These are phyloP conservation scores for Dendrobium officinale DNA, from an alignment of 106 monocot species.

Conservation along the genomic window DNA sequence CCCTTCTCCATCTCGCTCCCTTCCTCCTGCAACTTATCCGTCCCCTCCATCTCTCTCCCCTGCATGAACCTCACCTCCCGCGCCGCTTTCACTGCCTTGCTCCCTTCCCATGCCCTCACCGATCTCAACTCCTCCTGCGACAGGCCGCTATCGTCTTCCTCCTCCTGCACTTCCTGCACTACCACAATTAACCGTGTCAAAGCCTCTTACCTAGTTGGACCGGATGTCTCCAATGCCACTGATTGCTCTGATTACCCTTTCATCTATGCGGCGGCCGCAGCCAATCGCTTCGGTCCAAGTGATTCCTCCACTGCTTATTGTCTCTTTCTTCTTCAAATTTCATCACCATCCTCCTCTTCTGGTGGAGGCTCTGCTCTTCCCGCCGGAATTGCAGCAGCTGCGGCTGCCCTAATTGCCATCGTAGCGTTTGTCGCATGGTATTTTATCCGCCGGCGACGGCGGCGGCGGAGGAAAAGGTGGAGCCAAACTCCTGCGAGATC, in stretches of 20 bases:
- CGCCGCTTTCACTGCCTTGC: slow-evolving; percentile 35
- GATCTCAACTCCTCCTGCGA: slow-evolving; percentile 41
- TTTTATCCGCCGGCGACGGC: neutral
- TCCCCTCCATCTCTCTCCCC: slow-evolving; percentile 37
- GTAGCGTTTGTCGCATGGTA: slow-evolving; percentile 11
- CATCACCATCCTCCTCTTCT: neutral
- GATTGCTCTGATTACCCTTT: slow-evolving; percentile 43
- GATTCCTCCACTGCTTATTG: slow-evolving; percentile 50
- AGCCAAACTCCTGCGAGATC: slow-evolving; percentile 5
- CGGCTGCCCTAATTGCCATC: slow-evolving; percentile 12
- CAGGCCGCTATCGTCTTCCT: slow-evolving; percentile 17
- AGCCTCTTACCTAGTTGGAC: slow-evolving; percentile 46
- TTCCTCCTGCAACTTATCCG: slow-evolving; percentile 44
- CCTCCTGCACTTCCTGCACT: slow-evolving; percentile 72
- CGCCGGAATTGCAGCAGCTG: neutral
- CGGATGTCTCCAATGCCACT: slow-evolving; percentile 47
- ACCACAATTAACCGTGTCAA: slow-evolving; percentile 36
- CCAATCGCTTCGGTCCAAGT: slow-evolving; percentile 47
- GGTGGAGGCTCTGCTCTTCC: neutral
- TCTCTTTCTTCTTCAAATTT: slow-evolving; percentile 38
- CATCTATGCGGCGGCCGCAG: slow-evolving; percentile 60
- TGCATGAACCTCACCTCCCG: slow-evolving; percentile 77
- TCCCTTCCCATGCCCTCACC: slow-evolving; percentile 20
- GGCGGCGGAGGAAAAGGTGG: neutral
- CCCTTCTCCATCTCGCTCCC: slow-evolving; percentile 27